A percentile compares a stretch with the other conserved stretches of the same genome.
These are phyloP conservation scores for Glutinoglossum americanum DNA, from an alignment of 495 filamentous ascomycete species.

Conservation along the genomic window DNA sequence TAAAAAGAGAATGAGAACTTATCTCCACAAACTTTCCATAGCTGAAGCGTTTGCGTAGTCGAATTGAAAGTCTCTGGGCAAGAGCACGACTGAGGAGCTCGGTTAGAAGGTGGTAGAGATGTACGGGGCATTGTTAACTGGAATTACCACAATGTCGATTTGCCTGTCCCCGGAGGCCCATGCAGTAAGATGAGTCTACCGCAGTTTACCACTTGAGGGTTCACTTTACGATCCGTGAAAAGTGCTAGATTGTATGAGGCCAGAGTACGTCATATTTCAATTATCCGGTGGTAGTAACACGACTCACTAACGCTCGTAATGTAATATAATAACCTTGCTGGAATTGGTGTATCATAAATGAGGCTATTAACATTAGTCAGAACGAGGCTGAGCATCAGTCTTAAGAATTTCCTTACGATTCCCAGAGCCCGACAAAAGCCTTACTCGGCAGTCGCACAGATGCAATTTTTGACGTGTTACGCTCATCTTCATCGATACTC, in stretches of 20 bases:
- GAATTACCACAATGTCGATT: constrained; percentile 24
- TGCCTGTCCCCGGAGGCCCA: constrained; percentile 35
- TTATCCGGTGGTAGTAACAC: neutral
- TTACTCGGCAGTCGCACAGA: constrained; percentile 20
- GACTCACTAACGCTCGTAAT: constrained; percentile 24
- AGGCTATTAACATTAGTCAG: constrained; percentile 14
- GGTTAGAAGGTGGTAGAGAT: neutral
- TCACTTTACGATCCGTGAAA: constrained; percentile 8
- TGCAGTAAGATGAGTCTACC: constrained; percentile 24
- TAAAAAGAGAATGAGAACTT: constrained; percentile 28
- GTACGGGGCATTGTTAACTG: neutral
- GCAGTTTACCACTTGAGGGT: constrained; percentile 14
- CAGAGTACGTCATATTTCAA: neutral
- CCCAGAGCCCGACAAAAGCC: constrained; percentile 26
- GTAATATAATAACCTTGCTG: constrained; percentile 22
- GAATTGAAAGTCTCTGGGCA: constrained; percentile 34
- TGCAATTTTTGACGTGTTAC: constrained; percentile 9
- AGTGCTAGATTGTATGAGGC: neutral
- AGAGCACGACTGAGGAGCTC: constrained; percentile 20
- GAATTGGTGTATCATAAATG: constrained; percentile 26
- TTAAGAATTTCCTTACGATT: constrained; percentile 18
- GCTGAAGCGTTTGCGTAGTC: constrained; percentile 23
- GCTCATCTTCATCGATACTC: constrained; percentile 2
- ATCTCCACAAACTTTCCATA: constrained; percentile 27
- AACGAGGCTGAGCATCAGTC: neutral